A percentile compares a stretch with the other conserved stretches of the same genome.
phyloP scores from a whole-genome alignment of 768 basidiomycete species.

The Clavulina sp. region DNA sequence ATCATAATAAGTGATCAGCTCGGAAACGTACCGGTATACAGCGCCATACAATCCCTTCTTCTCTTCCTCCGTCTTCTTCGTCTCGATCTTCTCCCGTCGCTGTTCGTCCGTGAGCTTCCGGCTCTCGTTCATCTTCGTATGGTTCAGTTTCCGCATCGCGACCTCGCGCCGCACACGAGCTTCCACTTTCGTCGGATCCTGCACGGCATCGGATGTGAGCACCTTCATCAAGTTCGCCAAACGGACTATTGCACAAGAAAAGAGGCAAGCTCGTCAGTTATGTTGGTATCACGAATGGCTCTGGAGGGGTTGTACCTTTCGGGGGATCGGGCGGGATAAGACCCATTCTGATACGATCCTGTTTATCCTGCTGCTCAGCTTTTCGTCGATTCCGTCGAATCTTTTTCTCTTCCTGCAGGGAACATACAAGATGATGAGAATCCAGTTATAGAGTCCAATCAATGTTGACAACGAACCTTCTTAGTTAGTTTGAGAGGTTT shows the following conservation, averaged over 20 bases:
- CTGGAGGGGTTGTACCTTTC: slow-evolving; percentile 42
- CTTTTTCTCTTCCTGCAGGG: slow-evolving; percentile 75
- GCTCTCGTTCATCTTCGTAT: slow-evolving; percentile 87
- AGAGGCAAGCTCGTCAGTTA: slow-evolving; percentile 7
- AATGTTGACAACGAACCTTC: slow-evolving; percentile 34
- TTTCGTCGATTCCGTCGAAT: slow-evolving; percentile 79
- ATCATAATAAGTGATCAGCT: not conserved
- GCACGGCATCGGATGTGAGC: slow-evolving; percentile 85
- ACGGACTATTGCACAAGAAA: slow-evolving; percentile 39
- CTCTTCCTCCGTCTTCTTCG: slow-evolving; percentile 75
- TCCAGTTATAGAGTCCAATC: not conserved
- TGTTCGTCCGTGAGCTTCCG: slow-evolving; percentile 88
- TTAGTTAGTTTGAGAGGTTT: slow-evolving; percentile 86
- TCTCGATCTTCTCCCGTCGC: slow-evolving; percentile 68
- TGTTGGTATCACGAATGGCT: not conserved
- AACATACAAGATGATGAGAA: slow-evolving; percentile 1
- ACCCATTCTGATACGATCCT: slow-evolving; percentile 91
- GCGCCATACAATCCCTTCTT: slow-evolving; percentile 68
- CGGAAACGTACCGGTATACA: slow-evolving; percentile 66
- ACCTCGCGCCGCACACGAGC: slow-evolving; percentile 90
- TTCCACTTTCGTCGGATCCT: slow-evolving; percentile 95
- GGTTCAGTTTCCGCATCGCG: slow-evolving; percentile 67
- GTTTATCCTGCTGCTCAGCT: slow-evolving; percentile 82
- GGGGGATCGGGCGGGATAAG: slow-evolving; percentile 87
- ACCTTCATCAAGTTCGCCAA: slow-evolving; percentile 96